A percentile compares a stretch with the other conserved stretches of the same genome.
Conservation (phyloP, 73 alveolate species). For the Blepharisma stoltei region DNA sequence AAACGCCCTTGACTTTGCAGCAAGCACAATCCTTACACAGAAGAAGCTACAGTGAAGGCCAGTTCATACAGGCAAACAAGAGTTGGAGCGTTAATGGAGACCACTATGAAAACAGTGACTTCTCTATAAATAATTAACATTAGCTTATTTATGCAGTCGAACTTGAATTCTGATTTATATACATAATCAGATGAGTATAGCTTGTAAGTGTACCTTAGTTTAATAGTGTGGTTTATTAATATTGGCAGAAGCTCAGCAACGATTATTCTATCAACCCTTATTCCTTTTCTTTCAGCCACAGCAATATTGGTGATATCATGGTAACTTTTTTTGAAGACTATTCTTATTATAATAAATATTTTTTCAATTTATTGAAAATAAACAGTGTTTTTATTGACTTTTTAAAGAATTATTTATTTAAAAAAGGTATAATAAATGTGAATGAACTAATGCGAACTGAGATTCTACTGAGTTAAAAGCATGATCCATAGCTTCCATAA, state of each 20-base stretch:
- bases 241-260: not conserved
- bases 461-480: constrained; percentile 9
- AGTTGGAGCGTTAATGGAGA: too few relatives aligned
- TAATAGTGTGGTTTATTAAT: not conserved
- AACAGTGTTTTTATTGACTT: too few relatives aligned
- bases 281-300: constrained; percentile 1
- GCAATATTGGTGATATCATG: not conserved
- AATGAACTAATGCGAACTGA: constrained; percentile 1
- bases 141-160: not conserved
- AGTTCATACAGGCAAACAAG: too few relatives aligned
- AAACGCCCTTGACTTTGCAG: too few relatives aligned
- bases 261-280: constrained; percentile 12
- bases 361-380: too few relatives aligned
- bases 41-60: too few relatives aligned
- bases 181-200: not conserved
- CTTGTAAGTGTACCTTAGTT: not conserved
- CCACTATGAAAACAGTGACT: too few relatives aligned
- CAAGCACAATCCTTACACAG: too few relatives aligned
- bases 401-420: too few relatives aligned
- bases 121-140: too few relatives aligned
- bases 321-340: constrained; percentile 22
- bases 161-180: not conserved
- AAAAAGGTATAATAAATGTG: too few relatives aligned
- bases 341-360: too few relatives aligned
- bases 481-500: not conserved